Evolutionary conservation across 768 basidiomycete genomes (phyloP).

Genomic region (Melanogaster broomeanus): DNA sequence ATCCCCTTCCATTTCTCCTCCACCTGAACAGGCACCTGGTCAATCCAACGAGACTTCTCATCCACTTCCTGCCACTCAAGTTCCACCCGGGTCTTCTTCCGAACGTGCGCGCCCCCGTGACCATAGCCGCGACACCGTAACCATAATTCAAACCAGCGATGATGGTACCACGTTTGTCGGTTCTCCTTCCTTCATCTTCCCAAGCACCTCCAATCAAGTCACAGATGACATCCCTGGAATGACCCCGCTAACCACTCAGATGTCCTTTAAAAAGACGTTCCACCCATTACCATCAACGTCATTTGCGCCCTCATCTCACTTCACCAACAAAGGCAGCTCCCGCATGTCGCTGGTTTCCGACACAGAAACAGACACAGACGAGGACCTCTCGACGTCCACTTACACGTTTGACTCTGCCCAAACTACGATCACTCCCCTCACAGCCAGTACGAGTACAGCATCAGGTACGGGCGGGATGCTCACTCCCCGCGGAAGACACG

Average conservation of each 20-base stretch:
- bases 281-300: conserved; percentile 20
- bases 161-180: conserved; percentile 25
- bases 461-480: conserved; percentile 10
- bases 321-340: conserved; percentile 24
- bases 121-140: conserved; percentile 7
- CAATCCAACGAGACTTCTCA: neutral
- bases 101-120: conserved; percentile 23
- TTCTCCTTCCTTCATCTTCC: conserved; percentile 41
- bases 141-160: conserved; percentile 7
- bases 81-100: conserved; percentile 17
- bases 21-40: neutral
- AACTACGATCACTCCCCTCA: conserved; percentile 3
- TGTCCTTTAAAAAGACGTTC: conserved; percentile 17
- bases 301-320: conserved; percentile 20
- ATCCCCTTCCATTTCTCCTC: neutral
- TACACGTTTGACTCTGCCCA: conserved; percentile 28
- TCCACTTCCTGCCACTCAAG: conserved; percentile 16
- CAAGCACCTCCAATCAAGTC: conserved; percentile 19
- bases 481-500: conserved; percentile 26
- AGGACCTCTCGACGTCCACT: conserved; percentile 30
- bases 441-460: conserved; percentile 1
- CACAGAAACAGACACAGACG: conserved; percentile 22
- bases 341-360: conserved; percentile 24
- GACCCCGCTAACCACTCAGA: conserved; percentile 11
- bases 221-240: conserved; percentile 24